Evolutionary conservation across 495 filamentous ascomycete genomes (phyloP), one percentile per base, ranked within the genome.

Genomic region (Penicillium cataractarum): DNA sequence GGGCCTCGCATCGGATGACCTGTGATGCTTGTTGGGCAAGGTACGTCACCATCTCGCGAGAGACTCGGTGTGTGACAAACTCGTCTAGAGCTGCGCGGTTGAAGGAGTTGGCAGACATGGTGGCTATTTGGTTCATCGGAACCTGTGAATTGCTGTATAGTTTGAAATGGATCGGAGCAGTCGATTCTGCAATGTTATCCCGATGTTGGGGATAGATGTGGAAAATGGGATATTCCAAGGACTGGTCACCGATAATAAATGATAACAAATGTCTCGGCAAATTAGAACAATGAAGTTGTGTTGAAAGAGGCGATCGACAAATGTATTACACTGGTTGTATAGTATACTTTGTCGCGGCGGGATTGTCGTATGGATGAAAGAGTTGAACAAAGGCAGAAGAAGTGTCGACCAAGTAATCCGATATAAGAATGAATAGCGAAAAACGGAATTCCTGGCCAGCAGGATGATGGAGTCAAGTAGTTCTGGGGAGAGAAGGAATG

Each of bases 1-100:
- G 76, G 44, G 74, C 58, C 50, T 98, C 95, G 83, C 95, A 98
- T 56, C 92, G 88, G 73, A 99, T 99, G 71, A 99, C 95, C 69
- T 86, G 84, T 52, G 83, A 82, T 29, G 95, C 94, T 69, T 93
- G 93, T 49, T 83, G 74, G 44, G 95, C 92, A 61, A 99, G 83
- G 76, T 96, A 90, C 31, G 79, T 72, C 65, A 99, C 87, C 96
- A 98, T 98, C 40, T 89, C 86, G 57, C 83, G 80, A 65, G 87
- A 88, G 58, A 98, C 94, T 12, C 89, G 89, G 64, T 85, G 82
- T 66, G 89, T 89, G 73, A 98, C 85, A 74, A 99, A 98, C 63
- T 92, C 84, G 48, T 97, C 92, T 64, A 99, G 87, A 33, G 95
- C 95, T 59, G 86, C 86, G 72, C 90, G 86, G 79, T 96, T 93